Conservation (phyloP, 169 alveolate species). For the Babesia caballi region DNA sequence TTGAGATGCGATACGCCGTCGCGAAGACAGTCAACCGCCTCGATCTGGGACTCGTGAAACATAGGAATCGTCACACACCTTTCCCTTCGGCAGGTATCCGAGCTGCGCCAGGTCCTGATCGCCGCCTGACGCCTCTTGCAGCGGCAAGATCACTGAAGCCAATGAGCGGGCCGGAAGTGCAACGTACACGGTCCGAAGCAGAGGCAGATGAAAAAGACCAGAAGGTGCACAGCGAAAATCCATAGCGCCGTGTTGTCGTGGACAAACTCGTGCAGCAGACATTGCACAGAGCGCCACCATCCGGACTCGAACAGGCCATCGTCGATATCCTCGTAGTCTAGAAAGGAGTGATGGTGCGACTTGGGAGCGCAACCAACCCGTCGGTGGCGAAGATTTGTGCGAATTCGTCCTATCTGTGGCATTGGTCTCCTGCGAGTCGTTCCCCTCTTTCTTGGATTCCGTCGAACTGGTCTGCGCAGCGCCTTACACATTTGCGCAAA, state of each 20-base stretch:
- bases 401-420: background rate
- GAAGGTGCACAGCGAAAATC: background rate
- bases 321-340: constrained; percentile 35
- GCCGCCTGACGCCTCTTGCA: background rate
- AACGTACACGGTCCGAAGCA: constrained; percentile 25
- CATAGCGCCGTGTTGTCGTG: constrained; percentile 14
- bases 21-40: background rate
- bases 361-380: background rate
- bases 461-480: background rate
- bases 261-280: constrained; percentile 18
- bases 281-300: constrained; percentile 11
- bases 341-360: background rate
- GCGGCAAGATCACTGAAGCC: constrained; percentile 6
- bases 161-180: background rate
- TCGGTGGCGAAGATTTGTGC: background rate
- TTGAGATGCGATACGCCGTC: constrained; percentile 16
- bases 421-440: background rate
- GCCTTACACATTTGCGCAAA: background rate
- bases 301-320: background rate
- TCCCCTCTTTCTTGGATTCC: background rate
- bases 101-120: background rate
- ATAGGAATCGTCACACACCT: background rate
- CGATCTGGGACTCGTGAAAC: background rate
- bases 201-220: background rate
- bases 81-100: background rate